phyloP scores from a whole-genome alignment of 2,329 filamentous ascomycete species.

The Verticillium klebahnii region DNA sequence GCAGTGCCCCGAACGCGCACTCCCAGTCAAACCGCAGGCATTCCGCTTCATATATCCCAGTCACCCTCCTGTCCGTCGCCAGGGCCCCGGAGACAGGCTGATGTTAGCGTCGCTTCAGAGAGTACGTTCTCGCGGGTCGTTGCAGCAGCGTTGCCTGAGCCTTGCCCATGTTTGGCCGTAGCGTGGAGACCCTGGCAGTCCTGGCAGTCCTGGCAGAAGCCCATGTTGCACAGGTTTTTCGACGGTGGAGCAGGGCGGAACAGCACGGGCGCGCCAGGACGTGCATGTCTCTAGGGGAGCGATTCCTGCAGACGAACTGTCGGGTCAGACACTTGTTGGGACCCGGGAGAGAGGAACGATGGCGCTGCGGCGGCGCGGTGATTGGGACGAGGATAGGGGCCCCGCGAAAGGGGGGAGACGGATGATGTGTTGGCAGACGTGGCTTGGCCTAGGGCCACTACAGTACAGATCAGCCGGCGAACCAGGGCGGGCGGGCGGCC shows the following conservation, averaged over 20 bases:
- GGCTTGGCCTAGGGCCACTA: slow-evolving; percentile 11
- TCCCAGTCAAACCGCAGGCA: not conserved
- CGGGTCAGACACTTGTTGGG: slow-evolving; percentile 10
- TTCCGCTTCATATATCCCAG: not conserved
- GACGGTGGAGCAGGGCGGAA: not conserved
- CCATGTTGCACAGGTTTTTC: not conserved
- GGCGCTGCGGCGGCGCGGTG: slow-evolving; percentile 2
- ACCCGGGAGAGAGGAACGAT: slow-evolving; percentile 13
- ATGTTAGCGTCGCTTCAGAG: not conserved
- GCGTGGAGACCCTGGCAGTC: not conserved
- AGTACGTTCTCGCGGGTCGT: not conserved
- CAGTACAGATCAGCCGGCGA: slow-evolving; percentile 5
- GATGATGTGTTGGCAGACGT: slow-evolving; percentile 9
- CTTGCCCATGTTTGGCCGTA: not conserved
- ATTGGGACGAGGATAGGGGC: not conserved
- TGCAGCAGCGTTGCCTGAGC: not conserved
- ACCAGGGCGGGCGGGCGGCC: not conserved
- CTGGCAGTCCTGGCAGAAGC: not conserved
- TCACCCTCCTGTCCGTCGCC: not conserved
- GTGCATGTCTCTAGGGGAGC: slow-evolving; percentile 3
- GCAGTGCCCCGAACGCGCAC: too few relatives aligned
- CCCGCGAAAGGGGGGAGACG: not conserved
- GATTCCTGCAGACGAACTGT: slow-evolving; percentile 12
- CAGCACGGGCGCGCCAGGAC: not conserved
- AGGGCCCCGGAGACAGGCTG: not conserved